Conservation (phyloP, 176 grass and related monocot species). For the Dendrocalamus sinicus region DNA sequence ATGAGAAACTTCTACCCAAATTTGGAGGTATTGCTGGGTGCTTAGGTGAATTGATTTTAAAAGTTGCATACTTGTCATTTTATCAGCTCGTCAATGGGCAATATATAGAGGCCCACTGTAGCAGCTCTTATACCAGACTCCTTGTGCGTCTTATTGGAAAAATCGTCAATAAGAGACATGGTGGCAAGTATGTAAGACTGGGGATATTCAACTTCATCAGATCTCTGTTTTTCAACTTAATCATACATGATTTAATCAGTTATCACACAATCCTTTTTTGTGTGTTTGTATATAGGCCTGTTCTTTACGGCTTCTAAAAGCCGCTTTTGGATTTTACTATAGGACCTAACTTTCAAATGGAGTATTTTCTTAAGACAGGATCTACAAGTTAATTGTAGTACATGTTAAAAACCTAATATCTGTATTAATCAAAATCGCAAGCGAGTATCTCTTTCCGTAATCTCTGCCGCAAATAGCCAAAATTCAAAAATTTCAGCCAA, state of each 20-base stretch:
- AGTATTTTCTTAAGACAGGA: too few relatives aligned
- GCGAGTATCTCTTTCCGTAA: too few relatives aligned
- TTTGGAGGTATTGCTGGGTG: too few relatives aligned
- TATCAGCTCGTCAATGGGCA: background rate
- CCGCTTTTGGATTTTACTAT: too few relatives aligned
- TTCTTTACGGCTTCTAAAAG: too few relatives aligned
- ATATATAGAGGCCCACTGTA: background rate
- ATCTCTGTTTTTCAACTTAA: background rate
- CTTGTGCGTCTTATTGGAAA: background rate
- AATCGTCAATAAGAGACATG: background rate
- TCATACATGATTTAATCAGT: conserved; percentile 1
- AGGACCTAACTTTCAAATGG: too few relatives aligned
- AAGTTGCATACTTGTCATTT: background rate
- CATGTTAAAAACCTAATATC: too few relatives aligned
- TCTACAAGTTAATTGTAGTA: too few relatives aligned
- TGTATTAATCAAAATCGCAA: too few relatives aligned
- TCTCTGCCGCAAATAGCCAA: too few relatives aligned
- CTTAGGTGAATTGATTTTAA: background rate
- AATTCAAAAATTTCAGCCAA: too few relatives aligned
- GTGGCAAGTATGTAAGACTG: background rate
- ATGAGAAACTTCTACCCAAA: background rate
- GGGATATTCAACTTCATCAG: background rate
- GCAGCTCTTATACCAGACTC: background rate
- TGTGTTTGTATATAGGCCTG: background rate
- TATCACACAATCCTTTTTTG: background rate